Percentiles rank a stretch among this genome's conserved stretches.
Conservation (phyloP, 805 yeast genomes). For the Yamadazyma akitaensis region DNA sequence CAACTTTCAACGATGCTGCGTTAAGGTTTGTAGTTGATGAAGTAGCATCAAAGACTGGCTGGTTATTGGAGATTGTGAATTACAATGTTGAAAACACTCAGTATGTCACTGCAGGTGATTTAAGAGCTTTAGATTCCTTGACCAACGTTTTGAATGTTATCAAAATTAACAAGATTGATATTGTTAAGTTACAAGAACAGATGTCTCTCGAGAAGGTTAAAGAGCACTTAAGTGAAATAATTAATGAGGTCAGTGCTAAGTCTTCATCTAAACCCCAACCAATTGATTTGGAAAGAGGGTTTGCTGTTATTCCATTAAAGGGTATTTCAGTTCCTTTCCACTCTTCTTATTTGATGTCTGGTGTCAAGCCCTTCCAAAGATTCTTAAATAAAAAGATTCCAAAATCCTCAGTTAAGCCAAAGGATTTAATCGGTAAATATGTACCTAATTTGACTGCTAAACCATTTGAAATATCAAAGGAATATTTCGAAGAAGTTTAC, state of each 20-base stretch:
- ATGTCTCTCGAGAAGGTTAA: constrained; percentile 85
- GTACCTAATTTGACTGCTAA: constrained; percentile 98
- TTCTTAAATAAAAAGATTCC: constrained; percentile 95
- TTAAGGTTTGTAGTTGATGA: constrained; percentile 91
- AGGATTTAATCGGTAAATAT: constrained; percentile 89
- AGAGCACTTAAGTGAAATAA: constrained; percentile 84
- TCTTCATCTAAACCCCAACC: constrained; percentile 92
- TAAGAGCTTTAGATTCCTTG: constrained; percentile 89
- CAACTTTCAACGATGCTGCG: constrained; percentile 90
- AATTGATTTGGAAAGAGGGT: constrained; percentile 94
- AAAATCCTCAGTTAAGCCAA: constrained; percentile 91
- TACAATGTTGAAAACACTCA: constrained; percentile 97
- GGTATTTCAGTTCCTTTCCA: constrained; percentile 99
- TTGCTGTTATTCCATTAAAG: constrained; percentile 95
- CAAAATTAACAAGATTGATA: constrained; percentile 91
- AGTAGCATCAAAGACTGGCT: constrained; percentile 75
- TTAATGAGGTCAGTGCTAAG: constrained; percentile 78
- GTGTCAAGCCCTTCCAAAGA: constrained; percentile 98
- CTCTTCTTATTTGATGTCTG: constrained; percentile 95
- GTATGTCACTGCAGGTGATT: constrained; percentile 98
- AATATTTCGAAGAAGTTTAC: constrained; percentile 95
- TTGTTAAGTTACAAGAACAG: constrained; percentile 78
- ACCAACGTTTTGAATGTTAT: constrained; percentile 90
- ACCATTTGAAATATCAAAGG: constrained; percentile 94
- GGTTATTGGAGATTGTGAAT: constrained; percentile 98